Evolutionary conservation across 2,329 filamentous ascomycete species (phyloP), one percentile per base, ranked within the genome.

Genomic region (Aureobasidium sp.): DNA sequence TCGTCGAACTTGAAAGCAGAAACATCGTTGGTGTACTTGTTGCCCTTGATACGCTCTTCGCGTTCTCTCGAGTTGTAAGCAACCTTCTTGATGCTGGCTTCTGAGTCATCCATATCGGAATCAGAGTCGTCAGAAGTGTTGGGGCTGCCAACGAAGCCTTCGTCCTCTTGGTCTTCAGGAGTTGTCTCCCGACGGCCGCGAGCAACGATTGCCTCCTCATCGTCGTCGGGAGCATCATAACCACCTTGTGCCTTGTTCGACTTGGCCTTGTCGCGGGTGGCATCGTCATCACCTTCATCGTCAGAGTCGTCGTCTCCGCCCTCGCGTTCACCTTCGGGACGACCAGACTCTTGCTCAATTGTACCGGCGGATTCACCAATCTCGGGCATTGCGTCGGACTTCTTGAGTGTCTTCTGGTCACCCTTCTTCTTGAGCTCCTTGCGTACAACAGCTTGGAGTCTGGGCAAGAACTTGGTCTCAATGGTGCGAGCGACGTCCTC

Each of bases 201-300:
- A 58, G 79, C 78, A 68, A 88, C 86, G 60, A 95, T 85, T 37
- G 82, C 86, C 70, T 97, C 94, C 4, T 93, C 93, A 5, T 96
- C 92, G 70, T 97, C 94, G 50, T 96, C 95, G 36, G 87, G 90
- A 42, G 91, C 93, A 67, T 97, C 97, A 14, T 91, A 94, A 2
- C 93, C 86, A 32, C 88, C 89, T 74, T 96, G 89, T 59, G 82
- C 80, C 44, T 89, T 86, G 72, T 96, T 94, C 49, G 85, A 84
- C 68, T 83, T 85, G 69, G 86, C 82, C 76, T 91, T 95, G 67
- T 84, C 85, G 65, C 82, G 85, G 4, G 85, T 92, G 54, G 84
- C 77, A 65, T 80, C 78, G 61, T 74, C 76, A 14, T 80, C 78
- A 27, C 79, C 79, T 59, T 83, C 78, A 64, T 80, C 82, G 61